A percentile compares a stretch with the other conserved stretches of the same genome.
phyloP scores from a whole-genome alignment of 1,284 basidiomycete genomes.

The Cystobasidium pallidum region DNA sequence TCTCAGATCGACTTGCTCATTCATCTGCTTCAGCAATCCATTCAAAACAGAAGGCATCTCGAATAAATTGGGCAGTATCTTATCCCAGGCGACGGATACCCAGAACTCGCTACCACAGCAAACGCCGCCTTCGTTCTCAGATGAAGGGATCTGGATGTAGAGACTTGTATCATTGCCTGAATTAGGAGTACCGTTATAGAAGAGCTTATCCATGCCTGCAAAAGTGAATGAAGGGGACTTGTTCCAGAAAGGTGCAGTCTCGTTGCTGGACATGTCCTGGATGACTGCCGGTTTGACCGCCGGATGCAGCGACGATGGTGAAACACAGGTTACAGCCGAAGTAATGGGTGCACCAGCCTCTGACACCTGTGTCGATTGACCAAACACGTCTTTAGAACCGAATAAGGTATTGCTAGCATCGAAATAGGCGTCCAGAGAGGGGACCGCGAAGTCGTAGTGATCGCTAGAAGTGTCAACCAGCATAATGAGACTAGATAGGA shows the following conservation, averaged over 20 bases:
- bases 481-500: neutral
- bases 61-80: slow-evolving; percentile 27
- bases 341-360: neutral
- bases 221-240: slow-evolving; percentile 4
- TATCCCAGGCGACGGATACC: slow-evolving; percentile 33
- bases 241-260: neutral
- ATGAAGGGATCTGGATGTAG: slow-evolving; percentile 34
- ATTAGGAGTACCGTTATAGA: slow-evolving; percentile 28
- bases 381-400: neutral
- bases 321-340: neutral
- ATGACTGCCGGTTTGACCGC: neutral
- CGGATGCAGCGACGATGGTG: neutral
- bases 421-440: slow-evolving; percentile 2
- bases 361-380: neutral
- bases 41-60: slow-evolving; percentile 1
- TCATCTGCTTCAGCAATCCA: neutral
- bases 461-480: neutral
- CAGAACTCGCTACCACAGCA: slow-evolving; percentile 34
- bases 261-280: neutral
- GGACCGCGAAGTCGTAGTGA: neutral
- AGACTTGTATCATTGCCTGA: slow-evolving; percentile 21
- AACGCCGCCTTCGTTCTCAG: slow-evolving; percentile 33
- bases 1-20: slow-evolving; percentile 6
- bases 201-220: slow-evolving; percentile 20
- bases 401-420: neutral